Conservation (phyloP, 2,329 filamentous ascomycete species). For the Exutisphaerella laricina region DNA sequence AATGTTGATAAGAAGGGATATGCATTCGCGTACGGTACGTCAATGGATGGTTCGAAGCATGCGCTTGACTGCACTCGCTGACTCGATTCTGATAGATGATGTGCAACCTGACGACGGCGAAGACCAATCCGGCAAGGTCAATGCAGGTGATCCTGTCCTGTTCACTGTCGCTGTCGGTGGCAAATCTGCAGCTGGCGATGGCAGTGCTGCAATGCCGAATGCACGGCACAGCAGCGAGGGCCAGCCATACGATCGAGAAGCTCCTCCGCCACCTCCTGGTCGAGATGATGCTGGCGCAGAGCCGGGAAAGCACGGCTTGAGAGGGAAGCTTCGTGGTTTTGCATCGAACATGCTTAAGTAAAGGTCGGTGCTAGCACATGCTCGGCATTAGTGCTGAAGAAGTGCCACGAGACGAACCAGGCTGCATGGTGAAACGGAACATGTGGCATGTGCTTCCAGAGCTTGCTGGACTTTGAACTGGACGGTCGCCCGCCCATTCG, state of each 20-base stretch:
- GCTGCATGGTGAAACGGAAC: not conserved
- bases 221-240: no score
- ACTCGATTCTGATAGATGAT: constrained; percentile 64
- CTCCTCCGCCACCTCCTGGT: constrained; percentile 15
- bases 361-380: not conserved
- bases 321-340: constrained; percentile 10
- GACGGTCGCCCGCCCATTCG: no score
- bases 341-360: constrained; percentile 8
- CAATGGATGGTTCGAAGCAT: no score
- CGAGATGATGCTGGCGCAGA: not conserved
- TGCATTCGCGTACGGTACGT: constrained; percentile 48
- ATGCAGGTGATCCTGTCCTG: constrained; percentile 42
- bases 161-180: constrained; percentile 32
- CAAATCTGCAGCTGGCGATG: constrained; percentile 13
- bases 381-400: not conserved
- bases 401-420: not conserved
- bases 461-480: not conserved
- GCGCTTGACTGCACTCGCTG: no score
- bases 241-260: constrained; percentile 12
- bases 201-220: constrained; percentile 6
- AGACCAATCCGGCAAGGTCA: constrained; percentile 51
- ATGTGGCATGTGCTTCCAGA: not conserved
- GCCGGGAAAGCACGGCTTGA: constrained; percentile 3
- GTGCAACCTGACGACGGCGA: constrained; percentile 54
- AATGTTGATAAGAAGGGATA: constrained; percentile 59